These are phyloP conservation scores for Aspergillus sp. DNA, from an alignment of 2,329 filamentous ascomycete species.

Conservation along the genomic window DNA sequence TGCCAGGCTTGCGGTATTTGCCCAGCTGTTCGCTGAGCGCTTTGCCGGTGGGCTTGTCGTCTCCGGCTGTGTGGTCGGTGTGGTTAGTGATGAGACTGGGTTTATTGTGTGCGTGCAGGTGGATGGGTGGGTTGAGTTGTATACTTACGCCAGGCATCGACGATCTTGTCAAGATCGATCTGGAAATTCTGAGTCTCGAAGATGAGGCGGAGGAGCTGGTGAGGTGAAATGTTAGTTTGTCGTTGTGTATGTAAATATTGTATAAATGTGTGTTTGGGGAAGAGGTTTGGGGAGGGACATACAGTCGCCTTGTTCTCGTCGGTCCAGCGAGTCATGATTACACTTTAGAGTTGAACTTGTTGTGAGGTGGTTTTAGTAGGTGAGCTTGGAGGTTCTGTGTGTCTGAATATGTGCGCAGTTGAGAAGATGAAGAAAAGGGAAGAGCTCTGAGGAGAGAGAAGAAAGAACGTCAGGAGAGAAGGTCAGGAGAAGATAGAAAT, in stretches of 20 bases:
- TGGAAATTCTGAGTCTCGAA: conserved; percentile 5
- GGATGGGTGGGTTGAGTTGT: not conserved
- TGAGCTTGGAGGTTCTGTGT: too few species aligned
- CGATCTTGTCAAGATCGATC: conserved; percentile 3
- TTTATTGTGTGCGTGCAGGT: not conserved
- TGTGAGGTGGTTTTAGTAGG: not conserved
- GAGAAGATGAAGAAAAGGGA: not conserved
- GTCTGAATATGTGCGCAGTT: not conserved
- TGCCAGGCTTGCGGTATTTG: not conserved
- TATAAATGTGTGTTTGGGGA: not conserved
- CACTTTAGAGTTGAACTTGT: not conserved
- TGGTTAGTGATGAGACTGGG: not conserved
- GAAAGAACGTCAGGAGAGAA: not conserved
- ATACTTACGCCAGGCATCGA: conserved; percentile 8
- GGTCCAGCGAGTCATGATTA: not conserved
- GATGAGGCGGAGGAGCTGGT: conserved; percentile 3
- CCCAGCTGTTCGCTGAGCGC: not conserved
- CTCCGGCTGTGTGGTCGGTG: not conserved
- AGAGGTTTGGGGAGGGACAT: not conserved
- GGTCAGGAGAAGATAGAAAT: too few species aligned
- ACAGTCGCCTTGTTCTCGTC: not conserved
- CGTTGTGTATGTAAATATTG: not conserved
- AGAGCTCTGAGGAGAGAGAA: not conserved
- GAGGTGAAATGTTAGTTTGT: not conserved
- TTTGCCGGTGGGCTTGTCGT: conserved; percentile 1